phyloP scores from a whole-genome alignment of 2,329 filamentous ascomycete genomes.

The Claviceps monticola region DNA sequence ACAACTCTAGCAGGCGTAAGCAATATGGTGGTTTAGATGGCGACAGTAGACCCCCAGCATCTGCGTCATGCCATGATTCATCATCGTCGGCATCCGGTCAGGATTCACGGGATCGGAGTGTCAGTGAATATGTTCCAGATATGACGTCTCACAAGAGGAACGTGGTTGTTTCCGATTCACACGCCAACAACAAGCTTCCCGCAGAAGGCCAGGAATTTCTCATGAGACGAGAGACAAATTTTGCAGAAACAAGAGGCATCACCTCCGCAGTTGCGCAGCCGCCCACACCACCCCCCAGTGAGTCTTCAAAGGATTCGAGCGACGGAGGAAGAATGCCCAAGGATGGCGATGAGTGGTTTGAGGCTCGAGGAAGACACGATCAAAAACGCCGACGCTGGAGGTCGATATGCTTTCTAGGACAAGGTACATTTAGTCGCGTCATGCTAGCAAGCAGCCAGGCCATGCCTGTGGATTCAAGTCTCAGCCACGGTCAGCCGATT shows the following conservation, averaged over 20 bases:
- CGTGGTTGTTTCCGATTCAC: conserved; percentile 56
- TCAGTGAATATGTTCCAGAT: conserved; percentile 80
- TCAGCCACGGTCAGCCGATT: conserved; percentile 11
- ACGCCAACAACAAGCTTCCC: conserved; percentile 24
- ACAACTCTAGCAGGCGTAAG: conserved; percentile 40
- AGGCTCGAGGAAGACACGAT: conserved; percentile 52
- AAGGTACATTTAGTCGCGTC: conserved; percentile 92
- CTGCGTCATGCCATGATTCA: conserved; percentile 5
- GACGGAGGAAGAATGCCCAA: conserved; percentile 29
- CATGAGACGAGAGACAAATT: conserved; percentile 62
- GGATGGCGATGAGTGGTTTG: conserved; percentile 48
- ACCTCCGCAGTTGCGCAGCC: conserved; percentile 43
- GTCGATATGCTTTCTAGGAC: conserved; percentile 66
- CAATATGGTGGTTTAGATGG: conserved; percentile 29
- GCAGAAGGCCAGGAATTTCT: conserved; percentile 29
- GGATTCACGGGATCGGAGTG: conserved; percentile 63
- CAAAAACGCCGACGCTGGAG: conserved; percentile 65
- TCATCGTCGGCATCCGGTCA: conserved; percentile 10
- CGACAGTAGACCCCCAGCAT: conserved; percentile 19
- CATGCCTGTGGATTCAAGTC: conserved; percentile 29
- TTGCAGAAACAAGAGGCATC: conserved; percentile 67
- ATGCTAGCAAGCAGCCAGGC: conserved; percentile 77
- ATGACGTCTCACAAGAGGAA: conserved; percentile 56
- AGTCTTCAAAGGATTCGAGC: conserved; percentile 40
- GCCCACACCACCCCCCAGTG: conserved; percentile 73